phyloP scores from a whole-genome alignment of 169 alveolate genomes.

The Cryptosporidium ryanae region DNA sequence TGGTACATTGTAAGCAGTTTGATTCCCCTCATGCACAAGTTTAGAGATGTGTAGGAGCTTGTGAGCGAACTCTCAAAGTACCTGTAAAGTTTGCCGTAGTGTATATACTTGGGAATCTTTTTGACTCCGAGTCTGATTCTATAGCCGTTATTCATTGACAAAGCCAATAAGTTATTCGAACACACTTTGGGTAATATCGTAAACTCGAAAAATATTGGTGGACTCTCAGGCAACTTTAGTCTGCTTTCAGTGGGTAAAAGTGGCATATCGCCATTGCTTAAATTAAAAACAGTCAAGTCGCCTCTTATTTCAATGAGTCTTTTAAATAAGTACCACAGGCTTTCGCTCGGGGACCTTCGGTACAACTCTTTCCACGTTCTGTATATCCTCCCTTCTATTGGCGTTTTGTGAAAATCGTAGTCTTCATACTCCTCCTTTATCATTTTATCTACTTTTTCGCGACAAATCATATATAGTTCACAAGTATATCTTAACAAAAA shows the following conservation, averaged over 20 bases:
- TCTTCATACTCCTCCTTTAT: constrained; percentile 6
- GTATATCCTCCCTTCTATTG: constrained; percentile 18
- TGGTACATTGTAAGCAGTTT: constrained; percentile 44
- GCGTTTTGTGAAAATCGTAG: constrained; percentile 13
- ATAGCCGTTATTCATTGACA: constrained; percentile 40
- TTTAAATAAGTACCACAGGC: constrained; percentile 50
- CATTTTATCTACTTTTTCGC: background rate
- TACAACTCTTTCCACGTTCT: constrained; percentile 32
- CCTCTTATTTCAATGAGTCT: constrained; percentile 56
- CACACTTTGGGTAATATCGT: constrained; percentile 51
- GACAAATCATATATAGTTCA: constrained; percentile 53
- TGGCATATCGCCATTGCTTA: constrained; percentile 66
- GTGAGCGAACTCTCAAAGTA: constrained; percentile 46
- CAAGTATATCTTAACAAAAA: constrained; percentile 50
- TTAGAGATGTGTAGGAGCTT: constrained; percentile 26
- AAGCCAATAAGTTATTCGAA: constrained; percentile 58
- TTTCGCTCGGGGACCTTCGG: constrained; percentile 47
- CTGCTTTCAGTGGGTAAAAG: constrained; percentile 27
- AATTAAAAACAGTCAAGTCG: constrained; percentile 43
- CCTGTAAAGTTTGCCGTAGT: constrained; percentile 46
- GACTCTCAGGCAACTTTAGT: constrained; percentile 33
- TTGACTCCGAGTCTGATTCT: constrained; percentile 44
- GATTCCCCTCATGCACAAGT: constrained; percentile 50
- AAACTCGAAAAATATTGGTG: constrained; percentile 66
- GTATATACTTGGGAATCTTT: constrained; percentile 42